Conservation (phyloP, 371 early-diverging fungal species). For the Circinella minor region DNA sequence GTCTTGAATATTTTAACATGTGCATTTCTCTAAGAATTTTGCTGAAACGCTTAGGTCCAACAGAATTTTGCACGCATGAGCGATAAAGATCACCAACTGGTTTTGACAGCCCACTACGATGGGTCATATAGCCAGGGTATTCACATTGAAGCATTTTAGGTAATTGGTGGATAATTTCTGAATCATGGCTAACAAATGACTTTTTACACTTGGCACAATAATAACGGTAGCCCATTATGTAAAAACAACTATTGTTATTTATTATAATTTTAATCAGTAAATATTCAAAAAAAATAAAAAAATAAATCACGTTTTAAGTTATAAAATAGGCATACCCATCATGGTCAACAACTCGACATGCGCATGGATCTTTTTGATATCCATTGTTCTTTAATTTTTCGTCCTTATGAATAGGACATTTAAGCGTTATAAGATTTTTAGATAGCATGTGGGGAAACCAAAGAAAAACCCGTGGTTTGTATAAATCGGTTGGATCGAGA, state of each 20-base stretch:
- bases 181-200: neutral
- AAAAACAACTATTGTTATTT: slow-evolving; percentile 6
- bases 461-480: neutral
- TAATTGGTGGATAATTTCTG: neutral
- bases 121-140: neutral
- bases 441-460: neutral
- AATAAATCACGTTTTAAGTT: neutral
- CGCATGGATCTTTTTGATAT: too few species aligned
- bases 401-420: neutral
- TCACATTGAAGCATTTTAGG: neutral
- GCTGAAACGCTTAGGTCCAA: neutral
- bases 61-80: slow-evolving; percentile 3
- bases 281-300: neutral
- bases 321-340: neutral
- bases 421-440: neutral
- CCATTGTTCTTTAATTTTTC: too few species aligned
- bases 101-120: neutral
- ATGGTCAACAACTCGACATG: neutral
- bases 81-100: neutral
- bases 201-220: neutral
- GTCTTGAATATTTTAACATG: neutral
- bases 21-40: neutral
- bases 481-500: neutral
- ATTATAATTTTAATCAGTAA: too few species aligned
- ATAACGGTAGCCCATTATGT: neutral